A percentile compares a stretch with the other conserved stretches of the same genome.
These are phyloP conservation scores for Marsdenia floribunda DNA, from an alignment of 257 asterid species.

Conservation along the genomic window DNA sequence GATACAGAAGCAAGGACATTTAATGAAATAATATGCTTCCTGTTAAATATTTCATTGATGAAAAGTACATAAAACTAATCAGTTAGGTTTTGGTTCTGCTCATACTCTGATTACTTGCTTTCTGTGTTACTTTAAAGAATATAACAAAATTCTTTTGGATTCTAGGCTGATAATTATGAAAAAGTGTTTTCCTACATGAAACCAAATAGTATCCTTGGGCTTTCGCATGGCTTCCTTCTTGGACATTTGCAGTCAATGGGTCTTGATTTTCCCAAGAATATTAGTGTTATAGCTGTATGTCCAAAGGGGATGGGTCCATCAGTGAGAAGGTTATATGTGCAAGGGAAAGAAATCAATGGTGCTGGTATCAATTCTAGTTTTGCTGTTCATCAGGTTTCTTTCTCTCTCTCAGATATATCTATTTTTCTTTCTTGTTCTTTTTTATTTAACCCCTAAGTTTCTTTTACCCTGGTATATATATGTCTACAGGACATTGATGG, in stretches of 20 bases:
- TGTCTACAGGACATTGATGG: slow-evolving; percentile 76
- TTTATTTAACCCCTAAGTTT: slow-evolving; percentile 4
- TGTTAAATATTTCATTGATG: neutral
- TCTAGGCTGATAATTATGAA: slow-evolving; percentile 93
- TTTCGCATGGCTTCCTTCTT: slow-evolving; percentile 93
- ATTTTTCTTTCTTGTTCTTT: neutral
- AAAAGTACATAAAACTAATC: neutral
- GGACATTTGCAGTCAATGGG: slow-evolving; percentile 93
- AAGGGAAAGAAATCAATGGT: slow-evolving; percentile 93
- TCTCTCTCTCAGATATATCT: slow-evolving; percentile 1
- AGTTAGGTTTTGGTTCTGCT: neutral
- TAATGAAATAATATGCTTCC: neutral
- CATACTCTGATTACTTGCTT: neutral
- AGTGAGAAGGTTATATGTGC: slow-evolving; percentile 90
- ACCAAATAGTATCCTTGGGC: slow-evolving; percentile 94
- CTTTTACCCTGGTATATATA: neutral
- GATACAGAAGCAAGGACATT: neutral
- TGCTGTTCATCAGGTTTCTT: slow-evolving; percentile 83
- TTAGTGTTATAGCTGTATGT: slow-evolving; percentile 90
- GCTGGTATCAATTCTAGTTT: slow-evolving; percentile 96
- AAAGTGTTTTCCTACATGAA: slow-evolving; percentile 85
- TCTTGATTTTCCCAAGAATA: slow-evolving; percentile 78
- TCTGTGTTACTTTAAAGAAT: neutral
- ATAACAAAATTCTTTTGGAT: neutral
- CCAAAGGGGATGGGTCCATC: slow-evolving; percentile 99